These are phyloP conservation scores for Ascobolus immersus DNA, from an alignment of 495 filamentous ascomycete genomes.

Conservation along the genomic window DNA sequence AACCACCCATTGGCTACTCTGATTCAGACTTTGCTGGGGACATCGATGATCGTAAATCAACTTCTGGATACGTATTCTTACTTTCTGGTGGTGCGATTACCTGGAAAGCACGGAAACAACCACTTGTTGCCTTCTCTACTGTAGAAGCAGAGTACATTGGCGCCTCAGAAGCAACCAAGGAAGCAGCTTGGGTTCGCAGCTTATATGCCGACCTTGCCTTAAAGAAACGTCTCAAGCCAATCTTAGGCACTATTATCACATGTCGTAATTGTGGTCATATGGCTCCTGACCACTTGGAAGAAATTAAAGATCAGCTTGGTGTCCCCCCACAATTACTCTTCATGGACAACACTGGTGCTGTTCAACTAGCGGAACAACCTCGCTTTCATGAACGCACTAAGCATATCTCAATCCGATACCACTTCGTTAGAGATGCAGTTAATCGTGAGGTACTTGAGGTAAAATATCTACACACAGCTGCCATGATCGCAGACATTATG, in stretches of 20 bases:
- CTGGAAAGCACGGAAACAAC: constrained; percentile 9
- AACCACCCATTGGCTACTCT: neutral
- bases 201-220: too few relatives aligned
- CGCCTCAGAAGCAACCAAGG: constrained; percentile 2
- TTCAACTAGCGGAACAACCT: constrained; percentile 6
- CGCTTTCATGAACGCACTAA: constrained; percentile 7
- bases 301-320: constrained; percentile 1
- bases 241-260: too few relatives aligned
- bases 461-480: constrained; percentile 1
- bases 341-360: constrained; percentile 6
- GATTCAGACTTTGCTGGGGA: constrained; percentile 7
- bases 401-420: constrained; percentile 10
- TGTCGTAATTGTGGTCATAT: too few relatives aligned
- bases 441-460: constrained; percentile 1
- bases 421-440: constrained; percentile 8
- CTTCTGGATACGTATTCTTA: constrained; percentile 6
- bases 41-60: constrained; percentile 5
- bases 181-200: too few relatives aligned
- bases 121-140: constrained; percentile 1
- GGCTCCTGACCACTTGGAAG: constrained; percentile 1
- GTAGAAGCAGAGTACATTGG: constrained; percentile 7
- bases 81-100: constrained; percentile 5
- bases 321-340: neutral
- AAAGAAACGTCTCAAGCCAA: too few relatives aligned
- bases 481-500: constrained; percentile 10